Evolutionary conservation across 2,329 filamentous ascomycete species (phyloP).

Genomic region (Arthrobotrys entomopaga): DNA sequence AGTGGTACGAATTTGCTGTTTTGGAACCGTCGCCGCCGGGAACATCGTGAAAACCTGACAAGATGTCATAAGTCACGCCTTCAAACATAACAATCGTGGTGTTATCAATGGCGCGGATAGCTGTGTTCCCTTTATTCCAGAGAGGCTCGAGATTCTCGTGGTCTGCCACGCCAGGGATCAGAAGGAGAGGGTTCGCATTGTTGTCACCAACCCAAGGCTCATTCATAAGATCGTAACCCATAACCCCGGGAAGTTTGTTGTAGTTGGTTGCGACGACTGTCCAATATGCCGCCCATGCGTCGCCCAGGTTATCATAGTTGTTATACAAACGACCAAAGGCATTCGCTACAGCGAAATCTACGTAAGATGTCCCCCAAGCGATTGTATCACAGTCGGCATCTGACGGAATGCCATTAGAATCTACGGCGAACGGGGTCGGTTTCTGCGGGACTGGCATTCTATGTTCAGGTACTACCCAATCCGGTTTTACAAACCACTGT

Average conservation of each 20-base stretch:
- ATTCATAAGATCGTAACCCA: constrained; percentile 55
- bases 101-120: constrained; percentile 46
- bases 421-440: constrained; percentile 32
- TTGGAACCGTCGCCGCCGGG: constrained; percentile 51
- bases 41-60: constrained; percentile 49
- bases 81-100: constrained; percentile 54
- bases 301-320: constrained; percentile 50
- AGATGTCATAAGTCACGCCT: constrained; percentile 46
- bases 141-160: constrained; percentile 46
- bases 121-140: constrained; percentile 52
- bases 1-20: constrained; percentile 52
- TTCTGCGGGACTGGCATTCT: constrained; percentile 51
- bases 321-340: constrained; percentile 53
- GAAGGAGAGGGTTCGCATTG: constrained; percentile 42
- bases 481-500: constrained; percentile 50
- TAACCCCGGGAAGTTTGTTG: constrained; percentile 32
- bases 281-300: constrained; percentile 52
- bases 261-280: constrained; percentile 37
- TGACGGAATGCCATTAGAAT: constrained; percentile 40
- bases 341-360: constrained; percentile 47
- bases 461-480: constrained; percentile 42
- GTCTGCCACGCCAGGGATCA: constrained; percentile 47
- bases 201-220: constrained; percentile 54
- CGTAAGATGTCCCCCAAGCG: constrained; percentile 43
- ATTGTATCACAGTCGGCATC: constrained; percentile 44